These are phyloP conservation scores for Raphanus hybrid DNA, from an alignment of 441 rosid genomes.

Conservation along the genomic window DNA sequence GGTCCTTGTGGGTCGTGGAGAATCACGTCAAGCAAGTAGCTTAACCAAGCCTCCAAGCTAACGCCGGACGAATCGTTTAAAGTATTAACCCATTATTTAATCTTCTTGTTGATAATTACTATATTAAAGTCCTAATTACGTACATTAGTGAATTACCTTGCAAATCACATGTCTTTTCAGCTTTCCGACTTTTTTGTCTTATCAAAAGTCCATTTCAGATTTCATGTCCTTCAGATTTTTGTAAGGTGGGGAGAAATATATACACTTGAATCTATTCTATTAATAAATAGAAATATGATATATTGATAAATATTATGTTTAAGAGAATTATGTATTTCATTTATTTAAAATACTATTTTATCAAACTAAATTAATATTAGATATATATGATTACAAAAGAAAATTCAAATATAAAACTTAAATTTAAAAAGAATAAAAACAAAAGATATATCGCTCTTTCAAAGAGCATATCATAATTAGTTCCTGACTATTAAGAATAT, in stretches of 20 bases:
- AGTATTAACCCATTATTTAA: constrained; percentile 11
- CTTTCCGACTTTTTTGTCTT: constrained; percentile 16
- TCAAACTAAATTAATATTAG: no score
- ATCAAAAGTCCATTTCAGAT: constrained; percentile 7
- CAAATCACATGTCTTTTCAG: constrained; percentile 21
- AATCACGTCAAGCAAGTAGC: constrained; percentile 60
- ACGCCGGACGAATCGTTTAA: constrained; percentile 31
- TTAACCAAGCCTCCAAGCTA: constrained; percentile 42
- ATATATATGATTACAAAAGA: no score
- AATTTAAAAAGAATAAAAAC: no score
- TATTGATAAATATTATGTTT: no score
- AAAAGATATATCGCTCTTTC: no score
- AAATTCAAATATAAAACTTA: no score
- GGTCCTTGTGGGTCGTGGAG: constrained; percentile 56
- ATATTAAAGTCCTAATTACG: constrained; percentile 13
- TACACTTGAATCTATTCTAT: background rate
- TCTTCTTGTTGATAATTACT: constrained; percentile 17
- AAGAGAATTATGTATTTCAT: no score
- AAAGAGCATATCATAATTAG: no score
- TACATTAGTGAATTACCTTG: constrained; percentile 20
- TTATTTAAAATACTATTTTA: no score
- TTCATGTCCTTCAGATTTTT: background rate
- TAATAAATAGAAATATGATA: no score
- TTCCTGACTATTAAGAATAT: no score
- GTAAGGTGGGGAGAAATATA: no score